Base-by-base conservation (phyloP, 495 filamentous ascomycete genomes). In the Thermochaetoides thermophila region DNA sequence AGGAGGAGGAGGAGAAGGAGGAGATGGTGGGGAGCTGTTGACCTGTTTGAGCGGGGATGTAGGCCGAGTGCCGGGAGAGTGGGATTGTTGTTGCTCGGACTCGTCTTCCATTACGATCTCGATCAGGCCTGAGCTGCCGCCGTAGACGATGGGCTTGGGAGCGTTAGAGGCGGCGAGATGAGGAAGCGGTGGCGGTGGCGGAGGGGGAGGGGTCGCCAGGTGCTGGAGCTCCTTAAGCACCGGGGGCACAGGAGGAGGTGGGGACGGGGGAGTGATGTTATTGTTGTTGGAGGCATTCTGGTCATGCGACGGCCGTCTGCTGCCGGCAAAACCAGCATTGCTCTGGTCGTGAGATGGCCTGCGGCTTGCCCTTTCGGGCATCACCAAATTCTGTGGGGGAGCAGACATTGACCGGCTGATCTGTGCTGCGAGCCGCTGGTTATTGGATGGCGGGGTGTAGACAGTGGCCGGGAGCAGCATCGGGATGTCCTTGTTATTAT, bases 151-250 rank as follows among this genome's bases (percentile, higher is more conserved):
- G 8, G 47, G 50, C 10, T 58, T 49, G 31, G 37, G 27, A 27
- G 42, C 47, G 12, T 25, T 16, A n/a, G n/a, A n/a, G 1, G 46
- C 50, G 16, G 17, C 39, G 7, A 37, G 14, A n/a, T 50, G 44
- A 2, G 61, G 57, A 4, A 66, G 36, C 1, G 68, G 79, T 1
- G 76, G 76, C 3, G 79, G 76, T 8, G 76, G 76, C 0, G 75
- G 76, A 3, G 75, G 76, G 3, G 76, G 73, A 4, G 73, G 73
- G 11, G 46, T 61, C 17, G 75, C 74, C 7, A 94, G 68, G 55
- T 94, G 84, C 48, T 84, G 79, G n/a, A 92, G 70, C 42, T 93
- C 80, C 31, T 76, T 74, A 24, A 93, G 63, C 19, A 92, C 68
- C 8, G 78, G 75, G 20, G 56, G 56, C 6, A 57, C 57, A 1